These are phyloP conservation scores for Tricholoma terreum DNA, from an alignment of 768 basidiomycete genomes.

Conservation along the genomic window DNA sequence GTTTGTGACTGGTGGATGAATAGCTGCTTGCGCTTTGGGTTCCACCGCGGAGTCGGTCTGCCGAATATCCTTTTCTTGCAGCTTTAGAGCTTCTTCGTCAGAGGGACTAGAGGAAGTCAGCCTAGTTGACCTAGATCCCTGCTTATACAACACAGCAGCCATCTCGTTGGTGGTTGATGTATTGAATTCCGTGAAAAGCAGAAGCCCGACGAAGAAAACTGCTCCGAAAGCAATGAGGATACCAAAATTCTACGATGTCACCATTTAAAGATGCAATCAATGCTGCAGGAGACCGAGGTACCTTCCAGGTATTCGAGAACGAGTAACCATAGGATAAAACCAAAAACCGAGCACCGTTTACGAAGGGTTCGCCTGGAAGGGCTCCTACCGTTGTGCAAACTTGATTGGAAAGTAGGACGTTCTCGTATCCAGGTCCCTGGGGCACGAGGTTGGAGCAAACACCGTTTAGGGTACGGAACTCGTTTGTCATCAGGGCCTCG, in stretches of 20 bases:
- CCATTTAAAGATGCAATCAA: not conserved
- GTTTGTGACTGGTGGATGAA: no score
- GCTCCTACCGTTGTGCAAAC: slow-evolving; percentile 75
- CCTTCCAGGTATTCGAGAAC: slow-evolving; percentile 24
- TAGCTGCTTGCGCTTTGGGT: no score
- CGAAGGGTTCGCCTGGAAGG: slow-evolving; percentile 50
- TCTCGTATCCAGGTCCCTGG: no score
- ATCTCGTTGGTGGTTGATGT: slow-evolving; percentile 35
- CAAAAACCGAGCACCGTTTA: slow-evolving; percentile 55
- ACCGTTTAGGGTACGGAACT: slow-evolving; percentile 71
- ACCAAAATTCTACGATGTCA: slow-evolving; percentile 53
- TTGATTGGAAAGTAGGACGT: slow-evolving; percentile 59
- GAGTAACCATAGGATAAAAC: slow-evolving; percentile 48
- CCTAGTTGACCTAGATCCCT: slow-evolving; percentile 35
- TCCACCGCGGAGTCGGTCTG: no score
- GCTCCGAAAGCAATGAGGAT: slow-evolving; percentile 64
- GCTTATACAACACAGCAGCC: slow-evolving; percentile 61
- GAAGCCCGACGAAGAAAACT: slow-evolving; percentile 53
- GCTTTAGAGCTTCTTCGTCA: not conserved
- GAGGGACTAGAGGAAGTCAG: not conserved
- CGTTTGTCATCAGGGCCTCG: slow-evolving; percentile 74
- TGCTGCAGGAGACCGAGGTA: not conserved
- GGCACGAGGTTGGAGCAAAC: slow-evolving; percentile 57
- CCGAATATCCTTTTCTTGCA: not conserved
- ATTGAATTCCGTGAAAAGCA: slow-evolving; percentile 58